Base-by-base conservation (phyloP, 139 green algal species). In the Volvox africanus region DNA sequence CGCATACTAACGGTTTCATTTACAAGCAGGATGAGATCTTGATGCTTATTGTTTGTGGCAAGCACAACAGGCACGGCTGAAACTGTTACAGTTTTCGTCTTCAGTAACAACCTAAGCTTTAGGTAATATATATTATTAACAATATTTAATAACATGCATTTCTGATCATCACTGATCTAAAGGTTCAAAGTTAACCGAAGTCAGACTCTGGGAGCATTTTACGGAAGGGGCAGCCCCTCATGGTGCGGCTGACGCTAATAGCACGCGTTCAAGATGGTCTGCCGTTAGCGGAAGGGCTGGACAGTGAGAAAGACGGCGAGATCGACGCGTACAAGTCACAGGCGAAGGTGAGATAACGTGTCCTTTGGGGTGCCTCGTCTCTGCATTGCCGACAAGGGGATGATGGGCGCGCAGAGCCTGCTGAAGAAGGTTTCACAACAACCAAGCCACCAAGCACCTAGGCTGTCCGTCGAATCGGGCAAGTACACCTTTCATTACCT, bases 161-260 rank as follows among this genome's bases (percentile, higher is more conserved):
- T 28, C 65, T 73, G 21, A 28, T 73, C 5, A 30, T 73, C 21
- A 12, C 16, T 73, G 24, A 73, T 28, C 65, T 24, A 12, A 24
- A 24, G 65, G 9, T 73, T 73, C 65, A 73, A 73, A 73, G 14
- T 79, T 79, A 79, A 79, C 71, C 71, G 71, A 79, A 79, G 65
- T 30, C 65, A 73, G 71, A 21, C 20, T 9, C 35, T 79, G 71
- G 71, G 71, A 79, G 26, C 71, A 30, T 30, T 20, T 20, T 30
- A 33, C 26, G 22, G 28, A n/a, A 33, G 24, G 21, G 24, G 32
- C 61, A 87, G 61, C 16, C 19, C 35, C 16, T 33, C 30, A 99
- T 99, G 98, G 98, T 99, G 73, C 95, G 96, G 28, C 92, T 99
- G 3, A 99, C 98, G 20, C 87, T 99, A 30, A 98, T 99, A n/a